Percentiles rank a stretch among this genome's conserved stretches.
Conservation (phyloP, 1,284 basidiomycete species). For the Ustilago hordei region DNA sequence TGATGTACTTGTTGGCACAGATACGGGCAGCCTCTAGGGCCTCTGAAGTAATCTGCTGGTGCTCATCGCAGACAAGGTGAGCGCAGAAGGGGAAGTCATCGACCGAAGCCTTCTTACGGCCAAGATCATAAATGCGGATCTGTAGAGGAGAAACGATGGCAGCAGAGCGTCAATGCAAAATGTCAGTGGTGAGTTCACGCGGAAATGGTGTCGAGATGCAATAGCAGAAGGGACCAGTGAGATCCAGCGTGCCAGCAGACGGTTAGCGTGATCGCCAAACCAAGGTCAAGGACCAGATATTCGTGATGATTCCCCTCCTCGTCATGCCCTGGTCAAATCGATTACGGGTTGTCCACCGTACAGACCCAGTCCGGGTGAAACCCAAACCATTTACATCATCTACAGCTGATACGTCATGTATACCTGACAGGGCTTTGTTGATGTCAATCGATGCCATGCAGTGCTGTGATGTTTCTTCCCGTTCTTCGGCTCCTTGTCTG, state of each 20-base stretch:
- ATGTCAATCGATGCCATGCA: too few relatives aligned
- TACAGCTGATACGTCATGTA: too few relatives aligned
- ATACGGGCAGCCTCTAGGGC: constrained; percentile 98
- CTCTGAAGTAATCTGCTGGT: constrained; percentile 95
- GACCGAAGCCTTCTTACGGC: constrained; percentile 87
- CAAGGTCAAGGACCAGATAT: neutral
- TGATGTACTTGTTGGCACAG: constrained; percentile 99
- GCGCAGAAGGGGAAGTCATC: constrained; percentile 89
- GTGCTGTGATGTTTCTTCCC: too few relatives aligned
- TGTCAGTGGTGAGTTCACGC: constrained; percentile 11
- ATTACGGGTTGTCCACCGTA: too few relatives aligned
- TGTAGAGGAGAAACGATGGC: constrained; percentile 5
- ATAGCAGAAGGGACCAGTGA: constrained; percentile 3
- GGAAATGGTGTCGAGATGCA: neutral
- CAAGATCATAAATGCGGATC: constrained; percentile 77
- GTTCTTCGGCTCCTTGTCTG: too few relatives aligned
- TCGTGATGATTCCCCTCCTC: too few relatives aligned
- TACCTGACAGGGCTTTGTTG: too few relatives aligned
- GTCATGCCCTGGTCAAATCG: too few relatives aligned
- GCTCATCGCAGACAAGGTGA: constrained; percentile 97
- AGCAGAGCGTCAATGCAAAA: neutral
- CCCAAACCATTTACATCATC: too few relatives aligned
- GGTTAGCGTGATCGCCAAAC: neutral
- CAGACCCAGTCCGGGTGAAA: too few relatives aligned
- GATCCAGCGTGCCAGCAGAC: constrained; percentile 18